These are phyloP conservation scores for Trichoderma endophyticum DNA, from an alignment of 2,329 filamentous ascomycete species.

Conservation along the genomic window DNA sequence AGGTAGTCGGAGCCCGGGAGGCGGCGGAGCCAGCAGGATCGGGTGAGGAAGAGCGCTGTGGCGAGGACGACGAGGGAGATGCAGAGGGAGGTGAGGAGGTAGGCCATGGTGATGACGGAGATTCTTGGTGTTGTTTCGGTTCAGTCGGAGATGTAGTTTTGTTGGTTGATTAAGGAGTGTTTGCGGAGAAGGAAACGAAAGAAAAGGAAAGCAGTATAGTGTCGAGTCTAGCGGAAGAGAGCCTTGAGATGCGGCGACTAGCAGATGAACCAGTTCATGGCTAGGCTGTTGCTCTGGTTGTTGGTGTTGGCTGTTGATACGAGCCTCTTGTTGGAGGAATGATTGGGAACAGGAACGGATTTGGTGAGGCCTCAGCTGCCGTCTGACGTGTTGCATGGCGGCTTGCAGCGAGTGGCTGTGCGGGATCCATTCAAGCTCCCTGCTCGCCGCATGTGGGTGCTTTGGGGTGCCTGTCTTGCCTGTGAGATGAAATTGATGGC, in stretches of 20 bases:
- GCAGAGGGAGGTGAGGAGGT: slow-evolving; percentile 74
- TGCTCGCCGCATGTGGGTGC: slow-evolving; percentile 3
- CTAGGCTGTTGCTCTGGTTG: background rate
- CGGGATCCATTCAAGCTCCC: slow-evolving; percentile 11
- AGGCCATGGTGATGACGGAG: slow-evolving; percentile 57
- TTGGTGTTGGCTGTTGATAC: background rate
- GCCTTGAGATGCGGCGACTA: slow-evolving; percentile 8
- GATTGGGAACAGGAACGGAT: background rate
- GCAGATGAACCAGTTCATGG: slow-evolving; percentile 18
- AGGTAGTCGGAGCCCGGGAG: slow-evolving; percentile 57
- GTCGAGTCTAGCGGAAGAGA: background rate
- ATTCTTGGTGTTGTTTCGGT: background rate
- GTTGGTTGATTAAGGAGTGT: background rate
- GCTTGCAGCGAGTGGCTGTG: slow-evolving; percentile 2
- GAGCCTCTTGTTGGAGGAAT: background rate
- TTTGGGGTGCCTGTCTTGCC: background rate
- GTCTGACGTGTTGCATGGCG: slow-evolving; percentile 14
- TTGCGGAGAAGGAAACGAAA: background rate
- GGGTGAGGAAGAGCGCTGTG: slow-evolving; percentile 78
- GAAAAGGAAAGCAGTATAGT: background rate
- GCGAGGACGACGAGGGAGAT: slow-evolving; percentile 68
- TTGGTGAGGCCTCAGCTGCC: slow-evolving; percentile 10
- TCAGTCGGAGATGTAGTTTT: background rate
- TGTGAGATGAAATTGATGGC: background rate
- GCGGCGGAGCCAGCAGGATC: slow-evolving; percentile 69